Percentiles rank a stretch among this genome's conserved stretches.
phyloP scores from a whole-genome alignment of 2,329 filamentous ascomycete genomes.

The Hypoxylon rubiginosum region DNA sequence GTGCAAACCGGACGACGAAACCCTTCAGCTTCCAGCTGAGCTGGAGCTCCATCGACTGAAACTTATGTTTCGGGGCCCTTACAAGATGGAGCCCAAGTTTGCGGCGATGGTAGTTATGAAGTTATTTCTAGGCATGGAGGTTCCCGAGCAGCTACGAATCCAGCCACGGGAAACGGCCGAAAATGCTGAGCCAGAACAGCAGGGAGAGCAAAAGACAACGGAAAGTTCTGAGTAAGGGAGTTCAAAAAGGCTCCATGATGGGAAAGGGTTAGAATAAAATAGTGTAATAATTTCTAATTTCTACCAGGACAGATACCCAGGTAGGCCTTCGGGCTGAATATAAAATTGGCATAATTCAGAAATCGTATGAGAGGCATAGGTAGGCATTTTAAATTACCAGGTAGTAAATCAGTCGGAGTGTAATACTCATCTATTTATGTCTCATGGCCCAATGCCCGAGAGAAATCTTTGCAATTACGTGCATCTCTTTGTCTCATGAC shows the following conservation, averaged over 20 bases:
- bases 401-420: too few species aligned
- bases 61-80: conserved; percentile 18
- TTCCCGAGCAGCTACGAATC: conserved; percentile 30
- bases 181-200: background rate
- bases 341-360: too few species aligned
- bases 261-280: too few species aligned
- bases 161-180: background rate
- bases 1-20: conserved; percentile 3
- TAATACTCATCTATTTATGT: too few species aligned
- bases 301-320: background rate
- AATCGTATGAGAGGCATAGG: too few species aligned
- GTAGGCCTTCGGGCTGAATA: background rate
- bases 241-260: background rate
- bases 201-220: background rate
- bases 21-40: conserved; percentile 14
- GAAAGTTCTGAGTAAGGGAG: background rate
- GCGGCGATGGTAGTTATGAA: conserved; percentile 46
- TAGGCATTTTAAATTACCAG: background rate
- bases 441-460: too few species aligned
- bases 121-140: conserved; percentile 33
- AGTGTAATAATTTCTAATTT: background rate
- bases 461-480: too few species aligned
- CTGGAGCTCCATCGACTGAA: conserved; percentile 26
- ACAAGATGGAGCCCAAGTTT: conserved; percentile 34
- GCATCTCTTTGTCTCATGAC: too few species aligned